phyloP scores from a whole-genome alignment of 2,329 filamentous ascomycete species.

The Mycosphaerella sp. region DNA sequence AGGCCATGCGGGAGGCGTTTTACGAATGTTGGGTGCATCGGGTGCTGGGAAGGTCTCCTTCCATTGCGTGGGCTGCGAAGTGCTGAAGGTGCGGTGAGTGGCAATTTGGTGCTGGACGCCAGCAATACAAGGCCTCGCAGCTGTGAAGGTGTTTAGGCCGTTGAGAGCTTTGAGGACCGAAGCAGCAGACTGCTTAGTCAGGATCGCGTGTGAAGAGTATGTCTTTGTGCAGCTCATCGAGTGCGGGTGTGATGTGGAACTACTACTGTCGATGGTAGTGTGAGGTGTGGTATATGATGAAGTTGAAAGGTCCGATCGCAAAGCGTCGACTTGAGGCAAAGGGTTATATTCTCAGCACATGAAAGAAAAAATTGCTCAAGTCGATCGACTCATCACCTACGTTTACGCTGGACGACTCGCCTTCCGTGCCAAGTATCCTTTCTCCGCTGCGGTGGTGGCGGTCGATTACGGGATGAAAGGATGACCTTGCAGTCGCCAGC shows the following conservation, averaged over 20 bases:
- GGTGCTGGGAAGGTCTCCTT: conserved; percentile 41
- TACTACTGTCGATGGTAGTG: background rate
- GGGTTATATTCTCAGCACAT: conserved; percentile 5
- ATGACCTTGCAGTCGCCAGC: too few species aligned
- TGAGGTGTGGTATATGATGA: conserved; percentile 1
- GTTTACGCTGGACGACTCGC: too few species aligned
- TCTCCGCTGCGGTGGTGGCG: too few species aligned
- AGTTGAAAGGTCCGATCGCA: too few species aligned
- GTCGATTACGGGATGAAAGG: too few species aligned
- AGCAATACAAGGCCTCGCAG: conserved; percentile 30
- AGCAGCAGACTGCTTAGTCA: conserved; percentile 25
- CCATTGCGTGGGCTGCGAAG: conserved; percentile 32
- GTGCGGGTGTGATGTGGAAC: background rate
- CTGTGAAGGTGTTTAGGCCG: conserved; percentile 24
- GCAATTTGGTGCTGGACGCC: conserved; percentile 28
- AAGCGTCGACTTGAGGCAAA: conserved; percentile 8
- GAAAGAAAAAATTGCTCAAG: too few species aligned
- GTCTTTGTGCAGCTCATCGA: conserved; percentile 13
- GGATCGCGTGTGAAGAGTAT: conserved; percentile 9
- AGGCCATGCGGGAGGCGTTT: conserved; percentile 45
- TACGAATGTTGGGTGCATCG: conserved; percentile 41
- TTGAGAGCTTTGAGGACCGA: conserved; percentile 37
- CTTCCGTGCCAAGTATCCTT: too few species aligned
- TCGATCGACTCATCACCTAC: too few species aligned
- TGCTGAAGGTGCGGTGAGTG: conserved; percentile 37